Percentiles rank a stretch among this genome's conserved stretches.
phyloP scores from a whole-genome alignment of 1,139 yeast genomes.

The Suhomyces guaymorum region DNA sequence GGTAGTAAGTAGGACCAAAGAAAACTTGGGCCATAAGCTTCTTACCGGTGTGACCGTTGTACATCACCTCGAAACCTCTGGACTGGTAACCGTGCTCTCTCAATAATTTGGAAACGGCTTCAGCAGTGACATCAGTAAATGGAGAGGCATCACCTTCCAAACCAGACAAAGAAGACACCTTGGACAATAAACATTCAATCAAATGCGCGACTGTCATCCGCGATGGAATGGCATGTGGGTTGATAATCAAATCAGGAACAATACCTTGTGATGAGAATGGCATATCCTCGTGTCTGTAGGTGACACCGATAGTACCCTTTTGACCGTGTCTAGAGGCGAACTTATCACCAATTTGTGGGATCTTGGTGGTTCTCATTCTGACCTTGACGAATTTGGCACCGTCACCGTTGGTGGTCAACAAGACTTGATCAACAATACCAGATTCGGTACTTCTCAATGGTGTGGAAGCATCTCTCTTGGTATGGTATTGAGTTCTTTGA shows the following conservation, averaged over 20 bases:
- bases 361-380: conserved; percentile 96
- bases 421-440: conserved; percentile 97
- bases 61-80: conserved; percentile 98
- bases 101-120: conserved; percentile 85
- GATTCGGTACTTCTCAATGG: conserved; percentile 95
- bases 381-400: conserved; percentile 97
- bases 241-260: conserved; percentile 95
- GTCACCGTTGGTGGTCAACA: conserved; percentile 95
- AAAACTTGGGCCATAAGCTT: conserved; percentile 96
- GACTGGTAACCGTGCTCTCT: conserved; percentile 97
- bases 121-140: conserved; percentile 96
- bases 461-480: conserved; percentile 97
- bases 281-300: conserved; percentile 98
- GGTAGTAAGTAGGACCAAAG: conserved; percentile 98
- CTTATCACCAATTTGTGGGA: conserved; percentile 98
- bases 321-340: conserved; percentile 98
- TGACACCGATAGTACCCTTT: conserved; percentile 99
- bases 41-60: conserved; percentile 98
- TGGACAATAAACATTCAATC: conserved; percentile 94
- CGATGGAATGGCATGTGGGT: conserved; percentile 99
- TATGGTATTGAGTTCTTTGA: conserved; percentile 96
- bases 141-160: conserved; percentile 99
- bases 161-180: conserved; percentile 93
- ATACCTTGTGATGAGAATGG: conserved; percentile 96
- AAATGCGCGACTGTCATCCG: conserved; percentile 99